A percentile compares a stretch with the other conserved stretches of the same genome.
Conservation (phyloP, 352 stramenopile species). For the Pythium folliculosum region DNA sequence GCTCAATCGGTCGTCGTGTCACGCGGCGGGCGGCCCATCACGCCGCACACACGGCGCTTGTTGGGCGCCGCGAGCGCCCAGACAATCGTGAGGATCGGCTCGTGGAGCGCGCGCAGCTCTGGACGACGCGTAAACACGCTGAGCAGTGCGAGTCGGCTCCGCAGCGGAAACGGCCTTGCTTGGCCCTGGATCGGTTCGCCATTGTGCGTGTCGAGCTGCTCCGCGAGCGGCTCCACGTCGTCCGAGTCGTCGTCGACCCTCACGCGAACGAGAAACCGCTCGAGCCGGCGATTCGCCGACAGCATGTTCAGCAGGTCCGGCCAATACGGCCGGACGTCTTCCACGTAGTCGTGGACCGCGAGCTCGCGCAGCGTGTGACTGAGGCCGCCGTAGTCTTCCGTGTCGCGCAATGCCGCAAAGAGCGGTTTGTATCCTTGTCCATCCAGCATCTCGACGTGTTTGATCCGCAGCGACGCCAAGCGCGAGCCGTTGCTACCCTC, state of each 20-base stretch:
- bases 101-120: neutral
- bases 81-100: neutral
- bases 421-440: neutral
- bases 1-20: too few relatives aligned
- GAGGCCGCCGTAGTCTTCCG: neutral
- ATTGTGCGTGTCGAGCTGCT: neutral
- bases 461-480: neutral
- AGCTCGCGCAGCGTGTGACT: neutral
- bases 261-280: neutral
- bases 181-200: neutral
- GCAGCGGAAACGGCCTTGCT: neutral
- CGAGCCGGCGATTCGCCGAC: neutral
- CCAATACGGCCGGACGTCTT: neutral
- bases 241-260: neutral
- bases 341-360: neutral
- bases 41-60: constrained; percentile 2
- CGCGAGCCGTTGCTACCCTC: neutral
- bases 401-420: neutral
- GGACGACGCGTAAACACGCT: neutral
- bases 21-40: neutral
- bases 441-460: neutral
- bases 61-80: neutral
- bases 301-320: neutral
- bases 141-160: neutral
- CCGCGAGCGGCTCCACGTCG: neutral